Conservation (phyloP, 148 eudicot species). For the Rhododendron henanense region DNA sequence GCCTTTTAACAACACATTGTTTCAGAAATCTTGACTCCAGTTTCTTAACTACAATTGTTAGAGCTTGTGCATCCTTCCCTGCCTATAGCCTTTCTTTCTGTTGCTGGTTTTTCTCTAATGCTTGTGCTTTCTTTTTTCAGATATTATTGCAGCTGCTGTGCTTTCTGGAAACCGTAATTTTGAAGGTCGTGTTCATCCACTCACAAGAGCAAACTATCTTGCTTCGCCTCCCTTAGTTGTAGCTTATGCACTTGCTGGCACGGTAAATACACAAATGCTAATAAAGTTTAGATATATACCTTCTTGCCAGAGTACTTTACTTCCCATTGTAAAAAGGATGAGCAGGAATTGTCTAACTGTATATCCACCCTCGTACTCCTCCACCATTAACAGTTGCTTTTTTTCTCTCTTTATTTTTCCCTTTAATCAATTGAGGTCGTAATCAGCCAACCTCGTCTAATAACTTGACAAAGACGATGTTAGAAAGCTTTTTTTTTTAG, state of each 20-base stretch:
- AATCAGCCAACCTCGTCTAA: neutral
- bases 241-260: conserved; percentile 98
- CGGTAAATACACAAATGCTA: conserved; percentile 40
- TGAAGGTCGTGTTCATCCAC: conserved; percentile 98
- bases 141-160: conserved; percentile 88
- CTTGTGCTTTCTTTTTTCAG: conserved; percentile 34
- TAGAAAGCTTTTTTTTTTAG: neutral
- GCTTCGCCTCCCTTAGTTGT: conserved; percentile 97
- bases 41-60: neutral
- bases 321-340: neutral
- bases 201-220: conserved; percentile 94
- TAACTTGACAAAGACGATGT: neutral
- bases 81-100: neutral
- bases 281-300: neutral
- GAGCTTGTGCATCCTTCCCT: neutral
- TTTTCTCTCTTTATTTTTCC: neutral
- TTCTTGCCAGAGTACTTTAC: neutral
- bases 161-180: conserved; percentile 98
- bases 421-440: neutral
- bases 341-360: neutral
- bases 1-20: too few species aligned
- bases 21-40: neutral
- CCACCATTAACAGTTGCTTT: neutral
- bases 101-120: neutral
- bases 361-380: neutral